Base-by-base conservation (phyloP, 2,329 filamentous ascomycete genomes). In the Scorias spongiosa region DNA sequence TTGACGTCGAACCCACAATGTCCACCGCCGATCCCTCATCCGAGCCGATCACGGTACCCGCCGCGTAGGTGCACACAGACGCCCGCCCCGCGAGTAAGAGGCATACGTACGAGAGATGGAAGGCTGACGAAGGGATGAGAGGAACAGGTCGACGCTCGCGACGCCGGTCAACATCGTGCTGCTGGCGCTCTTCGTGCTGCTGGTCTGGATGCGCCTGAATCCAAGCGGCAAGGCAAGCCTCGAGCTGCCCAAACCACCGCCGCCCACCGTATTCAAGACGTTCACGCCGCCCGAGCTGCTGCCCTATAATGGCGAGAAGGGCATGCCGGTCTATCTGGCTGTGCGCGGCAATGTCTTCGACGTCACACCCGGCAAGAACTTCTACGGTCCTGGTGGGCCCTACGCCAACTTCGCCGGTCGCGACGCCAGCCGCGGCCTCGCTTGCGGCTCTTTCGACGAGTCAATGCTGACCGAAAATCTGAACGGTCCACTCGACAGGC, bases 401-500 rank as follows among this genome's bases (percentile, higher is more conserved):
- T 98, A 98, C 63, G 80, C 81, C 63, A 96, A 96, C 68, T 98
- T 98, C 60, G 91, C 91, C 0, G 91, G 91, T 0, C 72, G 88
- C 34, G 91, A 98, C 64, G 91, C 91, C 15, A 86, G 77, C 51
- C 75, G 89, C 42, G 91, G 91, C 1, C 67, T 98, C 47, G 89
- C 91, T 1, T 84, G 77, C 63, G 85, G 88, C 46, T 93, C 85
- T 67, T 96, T 98, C 63, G 91, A 95, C 60, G 78, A 84, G 69
- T 83, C 88, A 6, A 93, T 96, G 87, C 67, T 96, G 66, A 96
- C 91, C 14, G 78, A 89, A 69, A 83, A 95, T 62, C 66, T 96
- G 44, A 77, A 91, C 45, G 89, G 77, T 0, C 85, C 86, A 39
- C 67, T 95, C 49, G 87, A 94, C 60, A 76, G 72, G 43, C 69